Conservation (phyloP, 192 early-diverging fungal genomes). For the Oehlia diaphana region DNA sequence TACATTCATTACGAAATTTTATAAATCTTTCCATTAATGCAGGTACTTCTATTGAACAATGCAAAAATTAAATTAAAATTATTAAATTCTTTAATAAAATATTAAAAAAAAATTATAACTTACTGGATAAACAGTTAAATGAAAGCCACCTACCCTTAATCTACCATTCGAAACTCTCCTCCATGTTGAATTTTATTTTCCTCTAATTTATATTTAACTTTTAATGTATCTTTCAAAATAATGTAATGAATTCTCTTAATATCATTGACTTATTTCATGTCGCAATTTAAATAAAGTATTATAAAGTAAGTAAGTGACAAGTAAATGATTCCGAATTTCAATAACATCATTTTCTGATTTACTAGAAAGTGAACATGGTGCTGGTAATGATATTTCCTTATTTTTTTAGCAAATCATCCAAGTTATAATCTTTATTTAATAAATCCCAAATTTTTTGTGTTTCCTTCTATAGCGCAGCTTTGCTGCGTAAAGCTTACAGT, state of each 20-base stretch:
- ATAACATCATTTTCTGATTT: neutral
- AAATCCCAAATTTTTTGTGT: conserved; percentile 15
- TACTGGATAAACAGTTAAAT: conserved; percentile 14
- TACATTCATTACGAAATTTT: conserved; percentile 12
- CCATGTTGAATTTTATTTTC: neutral
- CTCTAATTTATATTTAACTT: neutral
- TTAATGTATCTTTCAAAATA: neutral
- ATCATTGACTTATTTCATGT: neutral
- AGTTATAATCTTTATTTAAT: conserved; percentile 5
- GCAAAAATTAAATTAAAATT: too few species aligned
- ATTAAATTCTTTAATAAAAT: neutral
- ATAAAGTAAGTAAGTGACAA: conserved; percentile 13
- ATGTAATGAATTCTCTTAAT: conserved; percentile 17
- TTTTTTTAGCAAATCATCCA: conserved; percentile 25
- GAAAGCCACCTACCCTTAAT: neutral
- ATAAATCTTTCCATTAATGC: neutral
- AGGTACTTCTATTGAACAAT: too few species aligned
- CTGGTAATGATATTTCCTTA: neutral
- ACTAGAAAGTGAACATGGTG: neutral
- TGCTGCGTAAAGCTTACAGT: conserved; percentile 14
- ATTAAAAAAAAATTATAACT: conserved; percentile 7
- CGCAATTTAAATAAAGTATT: neutral
- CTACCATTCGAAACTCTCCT: conserved; percentile 2
- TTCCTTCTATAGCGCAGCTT: conserved; percentile 24
- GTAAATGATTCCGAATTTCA: conserved; percentile 21